Conservation (phyloP, 2,329 filamentous ascomycete genomes). For the Malbranchea cinnamomea region DNA sequence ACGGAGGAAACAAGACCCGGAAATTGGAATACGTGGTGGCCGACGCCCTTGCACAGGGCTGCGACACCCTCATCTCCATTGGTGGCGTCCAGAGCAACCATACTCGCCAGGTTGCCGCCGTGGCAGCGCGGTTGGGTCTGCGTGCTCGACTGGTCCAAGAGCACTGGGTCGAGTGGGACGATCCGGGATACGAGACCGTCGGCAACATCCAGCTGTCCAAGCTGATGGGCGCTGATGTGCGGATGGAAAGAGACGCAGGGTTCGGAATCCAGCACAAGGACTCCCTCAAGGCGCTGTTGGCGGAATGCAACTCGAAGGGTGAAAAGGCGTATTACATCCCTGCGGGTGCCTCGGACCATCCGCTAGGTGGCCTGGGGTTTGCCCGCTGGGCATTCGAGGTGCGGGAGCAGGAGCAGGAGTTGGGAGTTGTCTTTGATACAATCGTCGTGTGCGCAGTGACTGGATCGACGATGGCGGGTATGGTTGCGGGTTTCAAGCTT, state of each 20-base stretch:
- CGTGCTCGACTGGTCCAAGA: slow-evolving; percentile 42
- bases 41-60: slow-evolving; percentile 42
- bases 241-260: slow-evolving; percentile 38
- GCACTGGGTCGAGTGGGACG: slow-evolving; percentile 51
- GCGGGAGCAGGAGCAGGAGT: slow-evolving; percentile 43
- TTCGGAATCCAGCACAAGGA: slow-evolving; percentile 58
- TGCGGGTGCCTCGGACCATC: slow-evolving; percentile 55
- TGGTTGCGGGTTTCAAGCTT: slow-evolving; percentile 58
- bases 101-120: slow-evolving; percentile 51
- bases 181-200: slow-evolving; percentile 45
- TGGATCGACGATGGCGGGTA: slow-evolving; percentile 55
- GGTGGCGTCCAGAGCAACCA: slow-evolving; percentile 58
- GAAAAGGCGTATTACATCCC: slow-evolving; percentile 58
- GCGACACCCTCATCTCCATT: slow-evolving; percentile 50
- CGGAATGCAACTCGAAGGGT: slow-evolving; percentile 38
- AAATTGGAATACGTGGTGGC: slow-evolving; percentile 56
- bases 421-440: slow-evolving; percentile 52
- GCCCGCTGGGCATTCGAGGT: slow-evolving; percentile 59
- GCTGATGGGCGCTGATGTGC: slow-evolving; percentile 50
- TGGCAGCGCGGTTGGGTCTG: slow-evolving; percentile 43
- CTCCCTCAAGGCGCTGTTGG: slow-evolving; percentile 39
- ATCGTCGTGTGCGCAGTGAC: slow-evolving; percentile 57
- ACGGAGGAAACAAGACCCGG: slow-evolving; percentile 54
- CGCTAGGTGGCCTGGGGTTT: slow-evolving; percentile 54
- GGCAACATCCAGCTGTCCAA: slow-evolving; percentile 59